Conservation (phyloP, 164 flowering plant genomes). For the Houttuynia cordata region DNA sequence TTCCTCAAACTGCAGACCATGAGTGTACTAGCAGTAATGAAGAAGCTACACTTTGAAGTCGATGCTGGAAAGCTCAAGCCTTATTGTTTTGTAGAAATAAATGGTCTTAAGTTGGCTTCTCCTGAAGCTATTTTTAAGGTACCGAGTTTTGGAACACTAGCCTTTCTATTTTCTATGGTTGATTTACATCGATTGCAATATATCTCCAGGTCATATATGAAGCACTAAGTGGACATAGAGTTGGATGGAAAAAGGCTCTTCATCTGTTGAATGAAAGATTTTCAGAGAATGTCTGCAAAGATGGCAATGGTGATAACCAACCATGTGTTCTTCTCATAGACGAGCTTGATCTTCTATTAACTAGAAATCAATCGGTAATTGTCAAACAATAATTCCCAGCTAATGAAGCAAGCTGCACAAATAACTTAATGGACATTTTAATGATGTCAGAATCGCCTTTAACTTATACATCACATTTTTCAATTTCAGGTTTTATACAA, state of each 20-base stretch:
- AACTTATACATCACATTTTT: background rate
- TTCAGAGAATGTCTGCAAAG: slow-evolving; percentile 38
- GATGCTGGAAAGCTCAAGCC: slow-evolving; percentile 67
- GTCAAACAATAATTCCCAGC: slow-evolving; percentile 2
- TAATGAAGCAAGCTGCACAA: background rate
- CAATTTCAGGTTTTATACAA: slow-evolving; percentile 69
- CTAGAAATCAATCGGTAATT: slow-evolving; percentile 87
- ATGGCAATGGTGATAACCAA: slow-evolving; percentile 37
- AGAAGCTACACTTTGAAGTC: slow-evolving; percentile 68
- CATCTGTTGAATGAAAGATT: slow-evolving; percentile 70
- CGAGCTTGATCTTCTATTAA: slow-evolving; percentile 95
- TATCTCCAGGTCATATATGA: slow-evolving; percentile 74
- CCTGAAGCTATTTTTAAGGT: slow-evolving; percentile 91
- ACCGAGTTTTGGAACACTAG: slow-evolving; percentile 2
- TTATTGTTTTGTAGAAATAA: slow-evolving; percentile 78
- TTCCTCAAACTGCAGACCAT: slow-evolving; percentile 59
- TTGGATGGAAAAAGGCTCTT: slow-evolving; percentile 91
- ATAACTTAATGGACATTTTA: background rate
- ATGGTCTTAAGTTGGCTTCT: slow-evolving; percentile 85
- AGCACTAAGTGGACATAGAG: slow-evolving; percentile 82
- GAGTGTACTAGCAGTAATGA: slow-evolving; percentile 89
- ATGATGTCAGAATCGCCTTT: background rate
- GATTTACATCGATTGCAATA: background rate
- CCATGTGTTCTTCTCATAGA: slow-evolving; percentile 92
- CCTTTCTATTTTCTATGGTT: background rate